These are phyloP conservation scores for Lepidium sativum DNA, from an alignment of 345 rosid genomes.

Conservation along the genomic window DNA sequence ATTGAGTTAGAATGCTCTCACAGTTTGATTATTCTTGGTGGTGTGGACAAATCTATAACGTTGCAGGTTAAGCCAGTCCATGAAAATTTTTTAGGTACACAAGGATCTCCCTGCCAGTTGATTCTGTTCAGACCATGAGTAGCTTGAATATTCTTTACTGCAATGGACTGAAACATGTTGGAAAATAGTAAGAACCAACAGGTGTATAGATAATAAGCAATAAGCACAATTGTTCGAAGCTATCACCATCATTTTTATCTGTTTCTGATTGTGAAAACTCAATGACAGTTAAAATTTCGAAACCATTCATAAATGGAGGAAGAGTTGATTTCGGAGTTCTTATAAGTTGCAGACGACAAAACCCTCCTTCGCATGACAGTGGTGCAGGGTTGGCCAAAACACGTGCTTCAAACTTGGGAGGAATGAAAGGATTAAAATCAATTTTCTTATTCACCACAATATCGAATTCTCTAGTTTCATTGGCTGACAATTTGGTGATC, in stretches of 20 bases:
- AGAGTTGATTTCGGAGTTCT: background rate
- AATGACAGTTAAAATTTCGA: slow-evolving; percentile 2
- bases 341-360: background rate
- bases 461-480: background rate
- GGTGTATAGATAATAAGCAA: background rate
- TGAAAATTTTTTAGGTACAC: background rate
- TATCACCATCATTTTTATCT: slow-evolving; percentile 10
- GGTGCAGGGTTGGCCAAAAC: background rate
- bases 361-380: background rate
- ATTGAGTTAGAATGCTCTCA: background rate
- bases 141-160: slow-evolving; percentile 27
- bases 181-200: background rate
- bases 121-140: slow-evolving; percentile 13
- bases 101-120: slow-evolving; percentile 39
- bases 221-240: background rate
- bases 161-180: slow-evolving; percentile 14
- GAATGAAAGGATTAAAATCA: background rate
- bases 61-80: slow-evolving; percentile 34
- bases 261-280: slow-evolving; percentile 7
- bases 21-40: slow-evolving; percentile 23
- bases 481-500: background rate
- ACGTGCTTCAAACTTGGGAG: background rate
- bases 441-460: background rate
- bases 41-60: background rate
- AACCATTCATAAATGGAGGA: slow-evolving; percentile 21